Conservation (phyloP, 2,329 filamentous ascomycete species). For the Ustilaginoidea virens region DNA sequence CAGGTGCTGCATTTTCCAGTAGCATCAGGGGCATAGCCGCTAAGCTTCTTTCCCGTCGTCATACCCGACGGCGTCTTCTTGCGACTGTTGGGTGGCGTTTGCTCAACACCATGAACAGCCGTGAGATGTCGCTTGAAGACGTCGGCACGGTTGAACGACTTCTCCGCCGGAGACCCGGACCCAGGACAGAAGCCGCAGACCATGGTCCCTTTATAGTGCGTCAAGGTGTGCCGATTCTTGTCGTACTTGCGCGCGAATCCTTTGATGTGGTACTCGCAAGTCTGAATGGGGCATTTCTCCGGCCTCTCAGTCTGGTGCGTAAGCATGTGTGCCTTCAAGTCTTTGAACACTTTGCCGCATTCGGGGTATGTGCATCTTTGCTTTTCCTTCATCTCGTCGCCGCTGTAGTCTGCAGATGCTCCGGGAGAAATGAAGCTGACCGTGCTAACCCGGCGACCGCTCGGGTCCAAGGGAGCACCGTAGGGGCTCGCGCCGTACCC, state of each 20-base stretch:
- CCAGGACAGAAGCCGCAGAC: conserved; percentile 90
- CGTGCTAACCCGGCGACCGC: conserved; percentile 49
- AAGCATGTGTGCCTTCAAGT: conserved; percentile 85
- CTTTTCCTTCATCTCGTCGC: conserved; percentile 50
- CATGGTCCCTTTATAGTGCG: conserved; percentile 96
- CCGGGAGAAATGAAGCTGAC: conserved; percentile 51
- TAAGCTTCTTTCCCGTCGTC: conserved; percentile 45
- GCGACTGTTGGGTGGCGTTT: conserved; percentile 80
- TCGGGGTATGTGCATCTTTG: conserved; percentile 67
- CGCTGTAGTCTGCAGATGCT: conserved; percentile 42
- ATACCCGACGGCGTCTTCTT: conserved; percentile 40
- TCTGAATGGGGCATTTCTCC: conserved; percentile 86
- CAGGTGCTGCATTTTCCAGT: conserved; percentile 95
- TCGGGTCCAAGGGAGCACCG: conserved; percentile 26
- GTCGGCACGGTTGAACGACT: conserved; percentile 89
- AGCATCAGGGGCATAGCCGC: conserved; percentile 58
- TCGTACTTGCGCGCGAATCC: conserved; percentile 93
- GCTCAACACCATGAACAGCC: conserved; percentile 81
- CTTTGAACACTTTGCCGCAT: conserved; percentile 77
- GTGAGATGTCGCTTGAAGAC: conserved; percentile 93
- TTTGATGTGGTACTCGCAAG: conserved; percentile 83
- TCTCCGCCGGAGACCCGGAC: conserved; percentile 75
- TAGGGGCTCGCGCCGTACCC: conserved; percentile 39
- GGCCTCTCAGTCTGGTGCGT: conserved; percentile 84
- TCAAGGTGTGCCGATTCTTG: conserved; percentile 87